phyloP scores from a whole-genome alignment of 2,329 filamentous ascomycete genomes.

The Verticillium alfalfae region DNA sequence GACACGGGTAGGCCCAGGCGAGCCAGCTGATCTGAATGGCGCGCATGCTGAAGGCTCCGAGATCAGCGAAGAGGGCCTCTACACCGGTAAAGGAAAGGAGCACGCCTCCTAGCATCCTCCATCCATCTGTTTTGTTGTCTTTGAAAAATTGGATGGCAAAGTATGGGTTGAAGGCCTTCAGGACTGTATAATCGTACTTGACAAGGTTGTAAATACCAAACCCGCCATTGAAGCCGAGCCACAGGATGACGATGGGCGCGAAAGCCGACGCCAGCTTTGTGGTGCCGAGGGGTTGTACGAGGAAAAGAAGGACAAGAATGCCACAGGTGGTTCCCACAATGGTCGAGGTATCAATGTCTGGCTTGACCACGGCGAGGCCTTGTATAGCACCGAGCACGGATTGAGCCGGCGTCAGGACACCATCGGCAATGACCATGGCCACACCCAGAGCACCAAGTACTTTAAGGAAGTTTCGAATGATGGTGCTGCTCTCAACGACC shows the following conservation, averaged over 20 bases:
- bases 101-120: conserved; percentile 64
- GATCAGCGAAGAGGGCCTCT: conserved; percentile 73
- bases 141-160: conserved; percentile 57
- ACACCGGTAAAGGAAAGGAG: conserved; percentile 71
- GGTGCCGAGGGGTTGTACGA: conserved; percentile 60
- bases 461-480: conserved; percentile 50
- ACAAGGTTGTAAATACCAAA: conserved; percentile 61
- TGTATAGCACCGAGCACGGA: conserved; percentile 66
- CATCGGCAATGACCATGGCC: conserved; percentile 61
- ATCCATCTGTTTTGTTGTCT: conserved; percentile 53
- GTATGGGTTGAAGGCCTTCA: conserved; percentile 52
- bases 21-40: conserved; percentile 73
- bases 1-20: conserved; percentile 61
- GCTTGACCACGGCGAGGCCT: conserved; percentile 52
- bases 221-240: conserved; percentile 57
- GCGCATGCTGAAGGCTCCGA: conserved; percentile 66
- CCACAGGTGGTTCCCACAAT: conserved; percentile 60
- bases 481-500: conserved; percentile 50
- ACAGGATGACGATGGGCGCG: conserved; percentile 62
- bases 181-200: conserved; percentile 44
- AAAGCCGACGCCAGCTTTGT: conserved; percentile 54
- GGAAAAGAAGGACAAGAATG: conserved; percentile 59
- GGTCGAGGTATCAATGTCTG: conserved; percentile 47
- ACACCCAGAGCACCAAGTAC: conserved; percentile 60
- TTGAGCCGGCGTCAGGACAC: conserved; percentile 64